phyloP scores from a whole-genome alignment of 169 alveolate species.

The Plasmodium yoelii region DNA sequence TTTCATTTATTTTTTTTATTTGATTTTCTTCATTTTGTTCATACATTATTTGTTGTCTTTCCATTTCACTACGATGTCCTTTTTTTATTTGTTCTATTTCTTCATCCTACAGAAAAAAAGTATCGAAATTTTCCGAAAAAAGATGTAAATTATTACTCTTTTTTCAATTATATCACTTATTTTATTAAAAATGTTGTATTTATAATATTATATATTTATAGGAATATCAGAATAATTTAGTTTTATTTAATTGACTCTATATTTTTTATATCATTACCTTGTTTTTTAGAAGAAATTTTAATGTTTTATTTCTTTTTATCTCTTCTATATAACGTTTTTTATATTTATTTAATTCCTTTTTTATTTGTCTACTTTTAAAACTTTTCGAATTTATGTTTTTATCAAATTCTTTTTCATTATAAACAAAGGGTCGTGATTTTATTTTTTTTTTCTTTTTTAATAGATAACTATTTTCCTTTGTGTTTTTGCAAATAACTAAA shows the following conservation, averaged over 20 bases:
- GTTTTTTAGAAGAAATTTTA: slow-evolving; percentile 49
- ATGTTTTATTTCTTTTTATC: slow-evolving; percentile 56
- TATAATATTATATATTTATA: too few species aligned
- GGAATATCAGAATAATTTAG: too few species aligned
- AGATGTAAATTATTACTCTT: too few species aligned
- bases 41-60: not conserved
- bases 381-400: not conserved
- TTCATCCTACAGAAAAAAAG: slow-evolving; percentile 38
- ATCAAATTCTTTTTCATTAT: not conserved
- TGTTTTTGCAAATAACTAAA: not conserved
- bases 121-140: not conserved
- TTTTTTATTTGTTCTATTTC: slow-evolving; percentile 25
- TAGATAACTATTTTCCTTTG: slow-evolving; percentile 3
- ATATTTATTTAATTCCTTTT: slow-evolving; percentile 12
- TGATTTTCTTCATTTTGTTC: slow-evolving; percentile 28
- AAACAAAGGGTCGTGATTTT: not conserved
- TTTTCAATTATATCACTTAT: not conserved
- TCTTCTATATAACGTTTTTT: slow-evolving; percentile 35
- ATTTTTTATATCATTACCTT: slow-evolving; percentile 45
- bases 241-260: not conserved
- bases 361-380: not conserved
- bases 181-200: not conserved
- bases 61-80: slow-evolving; percentile 3
- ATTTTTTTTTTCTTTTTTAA: slow-evolving; percentile 21
- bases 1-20: slow-evolving; percentile 30